These are phyloP conservation scores for Pseudevernia furfuracea DNA, from an alignment of 495 filamentous ascomycete species.

Conservation along the genomic window DNA sequence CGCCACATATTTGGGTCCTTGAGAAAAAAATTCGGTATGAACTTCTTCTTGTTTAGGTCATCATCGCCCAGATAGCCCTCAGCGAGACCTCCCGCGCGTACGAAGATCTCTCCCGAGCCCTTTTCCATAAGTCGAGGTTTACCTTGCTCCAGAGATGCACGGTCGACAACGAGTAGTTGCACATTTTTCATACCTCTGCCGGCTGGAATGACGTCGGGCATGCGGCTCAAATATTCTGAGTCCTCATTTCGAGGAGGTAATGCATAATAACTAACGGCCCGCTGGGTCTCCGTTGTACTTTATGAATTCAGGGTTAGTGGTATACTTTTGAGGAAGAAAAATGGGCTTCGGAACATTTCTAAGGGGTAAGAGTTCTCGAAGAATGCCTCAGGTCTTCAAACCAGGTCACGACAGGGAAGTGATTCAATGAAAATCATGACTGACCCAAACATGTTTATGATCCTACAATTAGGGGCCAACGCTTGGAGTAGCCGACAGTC, in stretches of 20 bases:
- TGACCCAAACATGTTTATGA: conserved; percentile 17
- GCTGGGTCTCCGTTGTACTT: conserved; percentile 61
- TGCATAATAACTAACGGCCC: conserved; percentile 81
- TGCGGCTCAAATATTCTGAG: conserved; percentile 57
- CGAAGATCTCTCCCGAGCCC: conserved; percentile 70
- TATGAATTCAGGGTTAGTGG: no score
- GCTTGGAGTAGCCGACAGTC: conserved; percentile 72
- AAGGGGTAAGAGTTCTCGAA: no score
- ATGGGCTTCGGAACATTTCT: neutral
- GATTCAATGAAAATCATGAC: no score
- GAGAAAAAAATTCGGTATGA: conserved; percentile 85
- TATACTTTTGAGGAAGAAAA: no score
- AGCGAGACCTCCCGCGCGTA: conserved; percentile 76
- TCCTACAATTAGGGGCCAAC: conserved; percentile 57
- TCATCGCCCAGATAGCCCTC: conserved; percentile 74
- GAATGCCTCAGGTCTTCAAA: no score
- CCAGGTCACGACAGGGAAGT: no score
- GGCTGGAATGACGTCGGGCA: conserved; percentile 76
- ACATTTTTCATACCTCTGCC: conserved; percentile 81
- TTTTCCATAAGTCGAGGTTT: conserved; percentile 49
- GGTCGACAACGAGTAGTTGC: conserved; percentile 84
- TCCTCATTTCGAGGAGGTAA: conserved; percentile 63
- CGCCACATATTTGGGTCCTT: conserved; percentile 62
- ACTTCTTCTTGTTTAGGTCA: conserved; percentile 68
- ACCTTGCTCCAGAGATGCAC: conserved; percentile 45